Base-by-base conservation (phyloP, 306 rosid genomes). In the Cicer arietinum region DNA sequence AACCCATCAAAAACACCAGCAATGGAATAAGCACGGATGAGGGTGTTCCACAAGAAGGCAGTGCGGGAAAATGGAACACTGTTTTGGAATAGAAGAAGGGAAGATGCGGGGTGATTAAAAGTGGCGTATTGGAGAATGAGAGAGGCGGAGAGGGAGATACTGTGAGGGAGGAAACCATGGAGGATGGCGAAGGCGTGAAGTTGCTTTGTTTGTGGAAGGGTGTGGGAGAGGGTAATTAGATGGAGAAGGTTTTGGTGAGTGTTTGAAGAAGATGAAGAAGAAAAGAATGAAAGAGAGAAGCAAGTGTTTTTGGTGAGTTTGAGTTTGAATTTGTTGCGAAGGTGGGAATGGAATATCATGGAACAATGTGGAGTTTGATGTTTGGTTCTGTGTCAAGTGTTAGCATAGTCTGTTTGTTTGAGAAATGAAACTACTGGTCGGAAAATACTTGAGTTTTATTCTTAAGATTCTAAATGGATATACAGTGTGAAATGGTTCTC, bases 1-100 rank as follows among this genome's bases (percentile, higher is more conserved):
- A 91, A 84, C 57, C 80, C 88, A 81, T 89, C 89, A 52, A 57
- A 77, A 4, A 78, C 51, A 10, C 86, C 83, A 2, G 92, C 84
- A 53, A 88, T 71, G 74, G 89, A 88, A 71, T 84, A 68, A 50
- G 93, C 93, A 61, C 97, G 84, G 22, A 91, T 82, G 57, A 91
- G 87, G 40, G 94, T 89, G 85, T 91, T 91, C 96, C 96, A 91
- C 72, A 91, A 40, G 82, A 91, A 91, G 5, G 96, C 88, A 10
- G 81, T 81, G 50, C 80, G 89, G 12, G 91, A 93, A 54, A 64
- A 20, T 48, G 62, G n/a, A 20, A 84, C 72, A 35, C 82, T 80
- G 46, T 68, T 88, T 14, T 80, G 61, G 68, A 93, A 91, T 63
- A 93, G 96, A 79, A 67, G 39, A 12, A 73, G 84, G 53, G 79